Base-by-base conservation (phyloP, 2,329 filamentous ascomycete species). In the Cordyceps cicadae region DNA sequence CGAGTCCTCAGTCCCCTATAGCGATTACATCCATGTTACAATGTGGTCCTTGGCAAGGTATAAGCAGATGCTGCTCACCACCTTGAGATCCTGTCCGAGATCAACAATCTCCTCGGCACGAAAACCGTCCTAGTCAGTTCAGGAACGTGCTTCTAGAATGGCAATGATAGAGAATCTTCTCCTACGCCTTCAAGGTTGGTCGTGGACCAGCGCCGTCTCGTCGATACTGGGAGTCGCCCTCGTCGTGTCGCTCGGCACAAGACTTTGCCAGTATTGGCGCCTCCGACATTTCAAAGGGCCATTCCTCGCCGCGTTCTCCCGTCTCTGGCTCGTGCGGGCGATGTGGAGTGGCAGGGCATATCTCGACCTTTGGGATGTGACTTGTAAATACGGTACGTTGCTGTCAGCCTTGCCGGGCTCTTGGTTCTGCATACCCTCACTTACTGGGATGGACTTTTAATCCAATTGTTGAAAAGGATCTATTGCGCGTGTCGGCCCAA, bases 231-330 rank as follows among this genome's bases (percentile, higher is more conserved):
- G 15, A 7, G 24, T 24, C 15, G 37, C 34, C 12, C 8, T 51
- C 7, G 21, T 43, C 48, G 8, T 32, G 21, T 59, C 57, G 3
- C 37, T 59, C 5, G 21, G 63, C 8, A 67, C 67, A 3, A 67
- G 62, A 9, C 65, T 66, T 39, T 61, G 59, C 5, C 66, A 71
- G 24, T 77, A 75, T 64, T 66, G 62, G 32, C 71, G 75, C 29
- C 71, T 79, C 7, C 70, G 74, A 12, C 72, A 76, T 62, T 68
- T 79, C 59, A 70, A 71, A 6, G 77, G 77, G 0, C 77, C 77
- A 5, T 64, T 64, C 17, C 54, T 69, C 3, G 74, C 75, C 1
- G 69, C 64, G 0, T 70, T 78, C 39, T 76, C 76, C 0, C 75
- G 74, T 57, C 67, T 72, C 63, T 79, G 75, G 74, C 65, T 78